These are phyloP conservation scores for Rhynchosporium agropyri DNA, from an alignment of 2,329 filamentous ascomycete species.

Conservation along the genomic window DNA sequence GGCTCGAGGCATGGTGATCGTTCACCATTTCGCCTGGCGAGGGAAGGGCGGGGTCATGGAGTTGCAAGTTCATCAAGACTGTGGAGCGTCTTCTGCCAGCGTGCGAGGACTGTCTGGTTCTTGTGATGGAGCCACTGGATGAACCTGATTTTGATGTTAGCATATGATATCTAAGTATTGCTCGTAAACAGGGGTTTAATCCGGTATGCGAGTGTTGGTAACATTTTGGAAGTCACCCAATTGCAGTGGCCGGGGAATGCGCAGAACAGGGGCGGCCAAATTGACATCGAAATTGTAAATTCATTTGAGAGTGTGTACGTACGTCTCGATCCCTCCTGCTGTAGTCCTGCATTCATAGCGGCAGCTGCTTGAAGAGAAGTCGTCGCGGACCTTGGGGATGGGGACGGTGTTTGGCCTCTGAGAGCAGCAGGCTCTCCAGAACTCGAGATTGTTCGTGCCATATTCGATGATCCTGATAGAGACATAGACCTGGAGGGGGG, in stretches of 20 bases:
- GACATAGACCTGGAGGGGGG: constrained; percentile 49
- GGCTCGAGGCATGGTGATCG: constrained; percentile 46
- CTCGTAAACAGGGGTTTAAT: not conserved
- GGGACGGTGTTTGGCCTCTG: constrained; percentile 56
- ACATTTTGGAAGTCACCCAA: constrained; percentile 10
- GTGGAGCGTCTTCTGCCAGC: constrained; percentile 65
- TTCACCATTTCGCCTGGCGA: constrained; percentile 68
- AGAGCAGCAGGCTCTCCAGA: constrained; percentile 36
- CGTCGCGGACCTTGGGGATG: constrained; percentile 66
- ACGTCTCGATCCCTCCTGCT: constrained; percentile 64
- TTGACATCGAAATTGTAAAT: not conserved
- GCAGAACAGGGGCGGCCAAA: not conserved
- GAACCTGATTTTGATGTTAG: constrained; percentile 32
- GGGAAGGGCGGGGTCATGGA: constrained; percentile 70
- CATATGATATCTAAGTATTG: not conserved
- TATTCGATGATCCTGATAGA: constrained; percentile 42
- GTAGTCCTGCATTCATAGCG: constrained; percentile 75
- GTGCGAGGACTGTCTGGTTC: constrained; percentile 51
- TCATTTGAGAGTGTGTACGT: constrained; percentile 36
- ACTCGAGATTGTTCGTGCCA: constrained; percentile 46
- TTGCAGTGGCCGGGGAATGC: not conserved
- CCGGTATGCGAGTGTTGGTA: not conserved
- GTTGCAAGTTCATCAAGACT: constrained; percentile 72
- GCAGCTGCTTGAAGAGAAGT: constrained; percentile 76
- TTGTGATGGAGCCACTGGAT: constrained; percentile 56